phyloP scores from a whole-genome alignment of 2,329 filamentous ascomycete genomes.

The Fusarium sambucinum region DNA sequence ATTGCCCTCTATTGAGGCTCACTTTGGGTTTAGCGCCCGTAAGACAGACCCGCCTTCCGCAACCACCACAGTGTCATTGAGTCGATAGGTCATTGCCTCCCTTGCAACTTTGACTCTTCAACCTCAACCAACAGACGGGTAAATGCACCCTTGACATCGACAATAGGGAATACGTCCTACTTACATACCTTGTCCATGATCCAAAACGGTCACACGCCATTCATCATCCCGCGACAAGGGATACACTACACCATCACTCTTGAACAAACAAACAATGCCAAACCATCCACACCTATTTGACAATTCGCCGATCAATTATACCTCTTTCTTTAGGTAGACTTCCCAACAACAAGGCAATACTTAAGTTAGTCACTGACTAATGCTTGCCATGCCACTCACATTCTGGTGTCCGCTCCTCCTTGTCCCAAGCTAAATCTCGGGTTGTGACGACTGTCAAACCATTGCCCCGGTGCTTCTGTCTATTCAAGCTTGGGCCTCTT shows the following conservation, averaged over 20 bases:
- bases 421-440: slow-evolving; percentile 13
- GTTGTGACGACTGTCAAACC: slow-evolving; percentile 35
- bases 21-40: slow-evolving; percentile 49
- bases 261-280: slow-evolving; percentile 15
- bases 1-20: slow-evolving; percentile 49
- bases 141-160: slow-evolving; percentile 16
- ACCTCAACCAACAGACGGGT: slow-evolving; percentile 19
- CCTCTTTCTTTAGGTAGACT: not conserved
- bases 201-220: slow-evolving; percentile 20
- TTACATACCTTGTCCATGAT: slow-evolving; percentile 6
- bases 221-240: slow-evolving; percentile 6
- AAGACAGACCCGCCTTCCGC: slow-evolving; percentile 33
- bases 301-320: slow-evolving; percentile 1
- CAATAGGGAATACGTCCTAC: slow-evolving; percentile 14
- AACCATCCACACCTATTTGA: slow-evolving; percentile 3
- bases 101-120: slow-evolving; percentile 4
- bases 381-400: slow-evolving; percentile 7
- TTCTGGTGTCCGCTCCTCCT: slow-evolving; percentile 24
- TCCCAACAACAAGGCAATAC: slow-evolving; percentile 16
- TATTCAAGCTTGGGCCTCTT: slow-evolving; percentile 27
- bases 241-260: slow-evolving; percentile 12
- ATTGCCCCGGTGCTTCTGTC: slow-evolving; percentile 23
- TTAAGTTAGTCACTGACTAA: slow-evolving; percentile 16
- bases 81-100: not conserved
- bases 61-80: slow-evolving; percentile 25